phyloP scores from a whole-genome alignment of 2,329 filamentous ascomycete genomes.

The Botryosphaeria dothidea region DNA sequence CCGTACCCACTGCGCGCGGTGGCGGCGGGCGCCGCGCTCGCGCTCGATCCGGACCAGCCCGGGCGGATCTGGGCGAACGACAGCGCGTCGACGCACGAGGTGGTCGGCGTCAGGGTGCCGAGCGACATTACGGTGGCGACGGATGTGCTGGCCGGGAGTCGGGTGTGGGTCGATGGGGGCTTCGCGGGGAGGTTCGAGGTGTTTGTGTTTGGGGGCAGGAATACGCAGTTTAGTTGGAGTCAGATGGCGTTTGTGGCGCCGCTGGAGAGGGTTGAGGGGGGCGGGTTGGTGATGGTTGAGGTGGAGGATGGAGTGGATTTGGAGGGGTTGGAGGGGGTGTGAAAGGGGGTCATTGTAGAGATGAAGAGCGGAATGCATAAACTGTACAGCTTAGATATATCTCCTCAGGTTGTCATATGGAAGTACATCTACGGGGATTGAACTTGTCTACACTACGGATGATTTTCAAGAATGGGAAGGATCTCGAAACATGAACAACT shows the following conservation, averaged over 20 bases:
- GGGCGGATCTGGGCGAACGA: slow-evolving; percentile 53
- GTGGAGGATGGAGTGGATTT: neutral
- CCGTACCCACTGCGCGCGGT: slow-evolving; percentile 59
- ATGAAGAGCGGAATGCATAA: no score
- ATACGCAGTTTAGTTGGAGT: slow-evolving; percentile 14
- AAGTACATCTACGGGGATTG: no score
- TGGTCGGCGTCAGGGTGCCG: slow-evolving; percentile 42
- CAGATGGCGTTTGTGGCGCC: slow-evolving; percentile 18
- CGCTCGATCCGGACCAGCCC: slow-evolving; percentile 57
- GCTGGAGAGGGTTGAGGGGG: slow-evolving; percentile 25
- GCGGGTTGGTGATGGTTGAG: neutral
- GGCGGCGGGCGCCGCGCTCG: slow-evolving; percentile 48
- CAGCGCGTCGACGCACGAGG: slow-evolving; percentile 45
- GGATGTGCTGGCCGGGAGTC: slow-evolving; percentile 46
- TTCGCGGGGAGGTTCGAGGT: slow-evolving; percentile 48
- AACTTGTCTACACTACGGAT: no score
- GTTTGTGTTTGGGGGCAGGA: slow-evolving; percentile 39
- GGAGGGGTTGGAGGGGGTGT: neutral
- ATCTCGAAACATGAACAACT: no score
- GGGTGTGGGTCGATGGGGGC: slow-evolving; percentile 45
- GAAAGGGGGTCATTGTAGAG: no score
- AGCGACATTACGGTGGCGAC: slow-evolving; percentile 46
- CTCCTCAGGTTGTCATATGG: no score
- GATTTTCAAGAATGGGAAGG: no score
- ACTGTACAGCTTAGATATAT: no score